Base-by-base conservation (phyloP, 1,284 basidiomycete species). In the Schizopora paradoxa region DNA sequence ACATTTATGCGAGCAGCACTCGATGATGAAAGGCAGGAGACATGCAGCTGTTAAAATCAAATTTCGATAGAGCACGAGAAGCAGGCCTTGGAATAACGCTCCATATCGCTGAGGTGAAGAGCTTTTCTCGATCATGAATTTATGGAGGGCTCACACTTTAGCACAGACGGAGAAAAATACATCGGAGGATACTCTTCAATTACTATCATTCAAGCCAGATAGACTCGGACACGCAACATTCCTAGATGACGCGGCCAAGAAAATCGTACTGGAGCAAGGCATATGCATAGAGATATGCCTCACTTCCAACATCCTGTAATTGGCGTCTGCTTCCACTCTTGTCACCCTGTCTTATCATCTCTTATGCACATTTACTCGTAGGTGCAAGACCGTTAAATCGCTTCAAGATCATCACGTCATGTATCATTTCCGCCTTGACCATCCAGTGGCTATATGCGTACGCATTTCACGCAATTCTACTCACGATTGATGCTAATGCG, bases 141-240 rank as follows among this genome's bases (percentile, higher is more conserved):
- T 26, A 37, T 43, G n/a, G n/a, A n/a, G n/a, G n/a, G n/a, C n/a
- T n/a, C n/a, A 4, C 28, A n/a, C n/a, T 4, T 43, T 8, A n/a
- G 27, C 16, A 29, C 48, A 79, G 83, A 81, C 73, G 0, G 56
- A 54, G 2, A 56, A 67, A 5, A 82, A 81, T 52, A 60, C 76
- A 2, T 47, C 64, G 1, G 66, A 69, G 34, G 88, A 91, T 50
- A 83, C 82, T 0, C 63, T 76, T n/a, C 61, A 69, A 38, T 66
- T 91, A 7, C 68, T 91, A 0, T 74, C 76, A 1, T 82, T 75
- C 63, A 59, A 65, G 21, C 86, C 89, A 0, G 66, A 82, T 46
- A 71, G 89, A 25, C 67, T 92, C 0, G 87, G 89, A 0, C 90
- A 92, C 54, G 89, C 86, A 0, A 91, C 88, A 0, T 89, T 87